Evolutionary conservation across 2,329 filamentous ascomycete species (phyloP), one percentile per base, ranked within the genome.

Genomic region (Colletotrichum coccodes): DNA sequence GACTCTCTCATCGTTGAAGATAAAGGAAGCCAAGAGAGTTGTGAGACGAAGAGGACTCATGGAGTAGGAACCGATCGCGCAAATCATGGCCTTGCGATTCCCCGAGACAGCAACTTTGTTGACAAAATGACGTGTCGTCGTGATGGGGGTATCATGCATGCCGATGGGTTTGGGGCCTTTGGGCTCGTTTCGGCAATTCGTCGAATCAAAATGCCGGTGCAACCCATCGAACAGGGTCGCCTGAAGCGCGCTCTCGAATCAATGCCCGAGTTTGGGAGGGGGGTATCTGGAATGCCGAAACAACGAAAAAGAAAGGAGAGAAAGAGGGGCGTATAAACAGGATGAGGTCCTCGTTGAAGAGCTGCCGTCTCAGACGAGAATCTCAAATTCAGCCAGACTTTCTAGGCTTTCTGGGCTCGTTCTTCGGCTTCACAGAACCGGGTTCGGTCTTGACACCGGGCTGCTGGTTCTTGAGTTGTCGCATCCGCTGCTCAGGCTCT

Each of bases 371-470:
- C 49, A 23, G 59, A 21, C 30, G 14, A 49, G 34, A 30, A 28
- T 32, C 18, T 12, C 21, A 6, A 11, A 6, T 30, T 60, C 46
- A 65, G 32, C 34, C 49, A 21, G 34, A 60, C 34, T 54, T 70
- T 54, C 67, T 60, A n/a, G 65, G 47, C 53, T 64, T 64, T 32
- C 52, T 57, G 23, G 38, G 60, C 42, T 58, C 63, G 23, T 64
- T 64, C 28, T 53, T 64, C 9, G 64, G 64, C 52, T 68, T 64
- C 30, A 52, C 53, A 11, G 12, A 38, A 18, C 26, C 38, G 8
- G 32, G 8, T 34, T 59, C 54, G 7, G 21, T 36, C 36, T 64
- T 63, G 42, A 38, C 8, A 3, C 18, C 21, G 38, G 26, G 50
- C 18, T 14, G 46, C 21, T 32, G 30, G 44, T 28, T 23, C 18